Evolutionary conservation across 2,329 filamentous ascomycete genomes (phyloP).

Genomic region (Blastomyces emzantsi): DNA sequence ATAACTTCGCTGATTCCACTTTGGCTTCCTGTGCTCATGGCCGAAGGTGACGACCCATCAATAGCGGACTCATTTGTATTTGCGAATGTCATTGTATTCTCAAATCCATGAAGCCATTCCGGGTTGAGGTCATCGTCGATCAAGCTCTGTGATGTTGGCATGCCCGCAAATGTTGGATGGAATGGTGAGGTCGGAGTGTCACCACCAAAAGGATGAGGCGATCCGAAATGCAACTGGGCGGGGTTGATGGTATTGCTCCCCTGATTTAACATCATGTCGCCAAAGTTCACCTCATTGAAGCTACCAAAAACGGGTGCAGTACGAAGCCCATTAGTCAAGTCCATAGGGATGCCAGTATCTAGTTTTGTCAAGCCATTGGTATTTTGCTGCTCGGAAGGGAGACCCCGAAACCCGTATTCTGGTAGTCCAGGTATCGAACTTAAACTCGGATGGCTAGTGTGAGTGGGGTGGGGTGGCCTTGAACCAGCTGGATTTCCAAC

Average conservation of each 20-base stretch:
- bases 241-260: slow-evolving; percentile 53
- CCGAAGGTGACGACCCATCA: slow-evolving; percentile 89
- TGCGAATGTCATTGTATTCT: slow-evolving; percentile 63
- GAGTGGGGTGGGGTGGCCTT: slow-evolving; percentile 30
- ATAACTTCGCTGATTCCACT: slow-evolving; percentile 85
- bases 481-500: slow-evolving; percentile 22
- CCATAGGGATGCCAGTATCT: slow-evolving; percentile 65
- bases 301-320: slow-evolving; percentile 69
- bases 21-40: slow-evolving; percentile 89
- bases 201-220: slow-evolving; percentile 47
- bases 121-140: slow-evolving; percentile 63
- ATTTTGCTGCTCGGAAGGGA: slow-evolving; percentile 45
- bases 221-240: slow-evolving; percentile 49
- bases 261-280: slow-evolving; percentile 59
- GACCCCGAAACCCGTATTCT: slow-evolving; percentile 55
- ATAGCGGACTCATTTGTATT: slow-evolving; percentile 68
- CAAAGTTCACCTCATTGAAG: slow-evolving; percentile 61
- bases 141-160: slow-evolving; percentile 50
- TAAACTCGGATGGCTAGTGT: slow-evolving; percentile 69
- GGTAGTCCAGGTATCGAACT: slow-evolving; percentile 50
- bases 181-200: slow-evolving; percentile 37
- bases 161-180: slow-evolving; percentile 40
- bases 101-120: slow-evolving; percentile 77
- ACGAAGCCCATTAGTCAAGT: slow-evolving; percentile 58
- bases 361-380: slow-evolving; percentile 67